Conservation (phyloP, 164 flowering plant species). For the Paratinospora sagittata region DNA sequence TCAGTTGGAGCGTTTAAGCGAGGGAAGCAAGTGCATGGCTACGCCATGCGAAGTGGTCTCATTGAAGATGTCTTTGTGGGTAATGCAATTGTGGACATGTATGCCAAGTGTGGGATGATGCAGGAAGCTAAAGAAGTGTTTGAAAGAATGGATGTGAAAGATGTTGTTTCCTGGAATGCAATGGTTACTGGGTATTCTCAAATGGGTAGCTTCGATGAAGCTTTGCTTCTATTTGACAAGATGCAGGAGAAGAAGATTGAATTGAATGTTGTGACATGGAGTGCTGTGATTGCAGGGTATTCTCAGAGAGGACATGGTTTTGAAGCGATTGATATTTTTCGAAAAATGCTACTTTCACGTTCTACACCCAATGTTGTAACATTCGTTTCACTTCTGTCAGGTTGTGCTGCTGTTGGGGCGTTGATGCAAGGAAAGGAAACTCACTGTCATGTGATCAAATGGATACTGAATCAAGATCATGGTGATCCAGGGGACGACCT, state of each 20-base stretch:
- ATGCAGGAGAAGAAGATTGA: constrained; percentile 47
- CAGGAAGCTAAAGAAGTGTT: constrained; percentile 45
- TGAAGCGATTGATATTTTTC: constrained; percentile 54
- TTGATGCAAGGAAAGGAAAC: constrained; percentile 58
- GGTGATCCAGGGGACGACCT: constrained; percentile 38
- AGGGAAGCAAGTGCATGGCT: constrained; percentile 51
- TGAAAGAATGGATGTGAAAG: constrained; percentile 46
- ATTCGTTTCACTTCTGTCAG: constrained; percentile 63
- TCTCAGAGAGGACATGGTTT: constrained; percentile 65
- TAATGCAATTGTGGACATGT: constrained; percentile 57
- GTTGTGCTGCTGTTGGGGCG: constrained; percentile 62
- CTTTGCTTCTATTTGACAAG: constrained; percentile 42
- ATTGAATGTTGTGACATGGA: constrained; percentile 75
- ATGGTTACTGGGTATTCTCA: constrained; percentile 78
- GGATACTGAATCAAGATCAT: constrained; percentile 26
- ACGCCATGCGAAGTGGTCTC: constrained; percentile 39
- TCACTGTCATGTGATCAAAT: constrained; percentile 48
- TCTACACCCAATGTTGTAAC: constrained; percentile 62
- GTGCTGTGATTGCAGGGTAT: constrained; percentile 72
- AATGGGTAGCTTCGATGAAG: constrained; percentile 51
- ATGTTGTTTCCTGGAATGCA: constrained; percentile 80
- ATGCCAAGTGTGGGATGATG: constrained; percentile 56
- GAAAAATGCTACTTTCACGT: constrained; percentile 45
- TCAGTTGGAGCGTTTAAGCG: constrained; percentile 16
- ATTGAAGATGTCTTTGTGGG: constrained; percentile 52